A percentile compares a stretch with the other conserved stretches of the same genome.
These are phyloP conservation scores for Spathaspora arborariae DNA, from an alignment of 805 yeast species.

Conservation along the genomic window DNA sequence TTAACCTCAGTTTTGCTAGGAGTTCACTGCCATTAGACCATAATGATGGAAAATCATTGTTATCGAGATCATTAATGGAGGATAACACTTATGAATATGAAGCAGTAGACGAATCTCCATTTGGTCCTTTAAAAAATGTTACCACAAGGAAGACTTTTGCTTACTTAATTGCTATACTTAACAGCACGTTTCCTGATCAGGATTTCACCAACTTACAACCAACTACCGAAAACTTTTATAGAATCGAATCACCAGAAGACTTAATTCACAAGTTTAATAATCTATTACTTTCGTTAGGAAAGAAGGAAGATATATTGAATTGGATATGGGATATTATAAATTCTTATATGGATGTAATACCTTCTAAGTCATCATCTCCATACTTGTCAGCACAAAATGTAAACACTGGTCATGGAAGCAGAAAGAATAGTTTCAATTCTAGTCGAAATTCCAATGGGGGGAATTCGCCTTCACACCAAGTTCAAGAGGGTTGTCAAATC, in stretches of 20 bases:
- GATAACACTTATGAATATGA: constrained; percentile 10
- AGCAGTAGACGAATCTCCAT: constrained; percentile 57
- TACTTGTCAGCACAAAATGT: constrained; percentile 11
- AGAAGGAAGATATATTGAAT: constrained; percentile 40
- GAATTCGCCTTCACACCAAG: constrained; percentile 9
- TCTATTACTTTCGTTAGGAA: constrained; percentile 53
- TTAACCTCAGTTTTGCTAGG: constrained; percentile 15
- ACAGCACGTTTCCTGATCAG: constrained; percentile 93
- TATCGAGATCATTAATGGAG: constrained; percentile 22
- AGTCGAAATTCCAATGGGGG: constrained; percentile 5
- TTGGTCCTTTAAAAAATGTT: constrained; percentile 87
- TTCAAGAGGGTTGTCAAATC: constrained; percentile 49
- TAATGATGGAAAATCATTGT: constrained; percentile 4
- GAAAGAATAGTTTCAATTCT: constrained; percentile 24
- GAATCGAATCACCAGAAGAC: constrained; percentile 35
- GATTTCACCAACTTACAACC: constrained; percentile 90
- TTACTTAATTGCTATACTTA: constrained; percentile 82
- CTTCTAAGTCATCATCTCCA: constrained; percentile 26
- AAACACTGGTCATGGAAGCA: constrained; percentile 12
- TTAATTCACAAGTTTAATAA: constrained; percentile 71
- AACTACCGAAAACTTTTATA: constrained; percentile 48
- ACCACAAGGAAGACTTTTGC: constrained; percentile 88
- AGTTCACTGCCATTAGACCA: constrained; percentile 2
- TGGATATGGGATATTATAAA: constrained; percentile 90
- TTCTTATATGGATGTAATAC: constrained; percentile 67